These are phyloP conservation scores for Rhinocladiella mackenziei DNA, from an alignment of 2,329 filamentous ascomycete species.

Conservation along the genomic window DNA sequence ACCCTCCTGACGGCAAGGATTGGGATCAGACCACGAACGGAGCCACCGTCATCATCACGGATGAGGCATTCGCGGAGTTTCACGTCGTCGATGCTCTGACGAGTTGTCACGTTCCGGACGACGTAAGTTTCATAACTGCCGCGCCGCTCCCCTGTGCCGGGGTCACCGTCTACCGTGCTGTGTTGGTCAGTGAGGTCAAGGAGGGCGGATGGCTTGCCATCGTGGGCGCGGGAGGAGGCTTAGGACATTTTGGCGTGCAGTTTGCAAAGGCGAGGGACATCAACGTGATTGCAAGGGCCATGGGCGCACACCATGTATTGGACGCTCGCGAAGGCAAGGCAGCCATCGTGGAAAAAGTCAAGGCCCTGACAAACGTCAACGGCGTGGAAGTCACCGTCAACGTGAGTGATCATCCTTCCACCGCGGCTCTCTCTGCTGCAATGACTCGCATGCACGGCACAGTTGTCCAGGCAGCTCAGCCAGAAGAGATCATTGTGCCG, in stretches of 20 bases:
- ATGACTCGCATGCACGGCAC: slow-evolving; percentile 58
- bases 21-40: slow-evolving; percentile 52
- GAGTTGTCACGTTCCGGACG: slow-evolving; percentile 47
- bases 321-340: slow-evolving; percentile 52
- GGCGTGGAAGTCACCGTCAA: slow-evolving; percentile 54
- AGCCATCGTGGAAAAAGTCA: slow-evolving; percentile 46
- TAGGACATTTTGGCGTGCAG: slow-evolving; percentile 53
- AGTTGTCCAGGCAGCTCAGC: slow-evolving; percentile 57
- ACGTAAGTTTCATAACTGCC: slow-evolving; percentile 48
- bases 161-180: slow-evolving; percentile 48
- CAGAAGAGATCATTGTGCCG: slow-evolving; percentile 36
- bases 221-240: slow-evolving; percentile 49
- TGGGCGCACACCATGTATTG: too few species aligned
- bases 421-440: slow-evolving; percentile 49
- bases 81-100: slow-evolving; percentile 48
- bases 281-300: slow-evolving; percentile 49
- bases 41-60: slow-evolving; percentile 46
- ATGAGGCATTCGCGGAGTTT: slow-evolving; percentile 59
- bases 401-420: slow-evolving; percentile 48
- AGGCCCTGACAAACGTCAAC: slow-evolving; percentile 45
- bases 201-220: slow-evolving; percentile 41
- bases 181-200: slow-evolving; percentile 41
- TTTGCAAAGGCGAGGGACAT: slow-evolving; percentile 51
- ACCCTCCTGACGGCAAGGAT: slow-evolving; percentile 41
- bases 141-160: slow-evolving; percentile 58